Base-by-base conservation (phyloP, 352 stramenopile species). In the Pythium phragmitis region DNA sequence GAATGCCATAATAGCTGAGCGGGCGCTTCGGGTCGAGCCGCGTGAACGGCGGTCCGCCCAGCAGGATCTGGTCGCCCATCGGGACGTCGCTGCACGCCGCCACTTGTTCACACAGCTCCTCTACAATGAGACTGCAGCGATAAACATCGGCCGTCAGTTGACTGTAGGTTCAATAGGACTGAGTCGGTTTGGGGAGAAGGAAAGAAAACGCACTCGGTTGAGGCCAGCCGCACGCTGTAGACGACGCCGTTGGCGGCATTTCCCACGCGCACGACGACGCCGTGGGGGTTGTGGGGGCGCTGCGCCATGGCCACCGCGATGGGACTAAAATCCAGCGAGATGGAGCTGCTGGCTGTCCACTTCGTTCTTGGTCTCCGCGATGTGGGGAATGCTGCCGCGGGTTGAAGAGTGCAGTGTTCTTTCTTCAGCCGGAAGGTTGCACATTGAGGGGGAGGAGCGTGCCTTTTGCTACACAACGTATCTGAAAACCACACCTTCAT, bases 31-130 rank as follows among this genome's bases (percentile, higher is more conserved):
- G 84, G 47, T 96, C 87, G 36, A 96, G 63, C 0, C 84, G 80
- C 17, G 81, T 75, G 49, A 89, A 96, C 14, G 87, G 87, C 47
- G 87, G 87, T 0, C 87, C 87, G 45, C 82, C 76, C 4, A 96
- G 67, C 43, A 96, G 50, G 69, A 96, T 96, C 70, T 96, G 87
- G 45, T 96, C 87, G 17, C 63, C 62, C 14, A 55, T 52, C 1
- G 87, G 80, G 34, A 96, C 79, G 39, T 80, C 79, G 39, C 82
- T 93, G 49, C 67, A 63, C 50, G 73, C 50, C 17, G 73, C 73
- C 28, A 96, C 65, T 48, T 86, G 79, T 12, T 91, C 77, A 16
- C 83, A 77, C 17, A 96, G 57, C 63, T 91, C 79, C 26, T 89
- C 79, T 1, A 94, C 74, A 30, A 79, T 74, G 13, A 92, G 59